phyloP scores from a whole-genome alignment of 1,284 basidiomycete genomes.

The Sporisorium scitamineum region DNA sequence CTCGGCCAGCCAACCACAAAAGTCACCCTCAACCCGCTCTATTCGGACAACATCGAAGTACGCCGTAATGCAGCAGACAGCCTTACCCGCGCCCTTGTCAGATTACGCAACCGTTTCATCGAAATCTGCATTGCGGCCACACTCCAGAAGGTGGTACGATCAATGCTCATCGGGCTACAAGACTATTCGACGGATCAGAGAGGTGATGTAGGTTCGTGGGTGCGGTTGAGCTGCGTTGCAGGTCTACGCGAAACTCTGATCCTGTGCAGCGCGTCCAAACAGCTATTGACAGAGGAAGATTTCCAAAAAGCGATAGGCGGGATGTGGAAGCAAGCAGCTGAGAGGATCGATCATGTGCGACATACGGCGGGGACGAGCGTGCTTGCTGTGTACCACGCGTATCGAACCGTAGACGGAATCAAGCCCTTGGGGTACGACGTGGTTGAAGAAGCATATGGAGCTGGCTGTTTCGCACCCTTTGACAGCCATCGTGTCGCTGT shows the following conservation, averaged over 20 bases:
- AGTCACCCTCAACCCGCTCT: constrained; percentile 44
- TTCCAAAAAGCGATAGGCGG: constrained; percentile 70
- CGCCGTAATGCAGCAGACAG: constrained; percentile 79
- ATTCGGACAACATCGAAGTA: constrained; percentile 73
- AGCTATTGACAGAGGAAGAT: constrained; percentile 6
- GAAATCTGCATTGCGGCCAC: constrained; percentile 2
- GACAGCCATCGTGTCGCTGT: not conserved
- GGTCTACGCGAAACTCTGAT: constrained; percentile 75
- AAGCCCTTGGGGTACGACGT: constrained; percentile 23
- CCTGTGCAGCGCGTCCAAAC: constrained; percentile 69
- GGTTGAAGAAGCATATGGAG: constrained; percentile 19
- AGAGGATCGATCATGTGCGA: constrained; percentile 89
- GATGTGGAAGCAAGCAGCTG: constrained; percentile 87
- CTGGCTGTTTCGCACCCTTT: not conserved
- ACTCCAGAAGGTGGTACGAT: not conserved
- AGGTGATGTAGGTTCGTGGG: constrained; percentile 97
- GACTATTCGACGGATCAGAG: constrained; percentile 95
- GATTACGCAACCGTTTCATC: not conserved
- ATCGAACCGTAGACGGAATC: not conserved
- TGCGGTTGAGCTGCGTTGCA: constrained; percentile 80
- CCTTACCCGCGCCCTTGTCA: constrained; percentile 70
- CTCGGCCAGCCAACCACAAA: constrained; percentile 75
- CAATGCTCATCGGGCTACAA: constrained; percentile 76
- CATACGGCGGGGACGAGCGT: constrained; percentile 77
- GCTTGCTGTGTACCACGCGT: constrained; percentile 28